Evolutionary conservation across 192 early-diverging fungal species (phyloP), one percentile per base, ranked within the genome.

Genomic region (Linnemannia elongata): DNA sequence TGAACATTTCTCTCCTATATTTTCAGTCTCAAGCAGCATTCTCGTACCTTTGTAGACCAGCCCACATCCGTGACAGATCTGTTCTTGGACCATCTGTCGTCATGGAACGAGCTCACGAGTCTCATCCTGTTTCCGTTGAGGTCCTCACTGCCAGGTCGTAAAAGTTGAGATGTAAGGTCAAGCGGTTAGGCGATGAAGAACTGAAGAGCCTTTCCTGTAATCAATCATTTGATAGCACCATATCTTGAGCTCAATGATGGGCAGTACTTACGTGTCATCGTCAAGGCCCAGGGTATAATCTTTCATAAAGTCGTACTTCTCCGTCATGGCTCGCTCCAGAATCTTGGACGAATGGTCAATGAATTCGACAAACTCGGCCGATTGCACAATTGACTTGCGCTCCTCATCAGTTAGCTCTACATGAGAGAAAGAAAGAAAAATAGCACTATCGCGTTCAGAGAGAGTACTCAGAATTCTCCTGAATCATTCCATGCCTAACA

Each of bases 41-140:
- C 22, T 27, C 18, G 44, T 89, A 96, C 95, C 91, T 95, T 96
- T 35, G 89, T 90, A 27, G 97, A 98, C 97, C 98, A 99, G 47
- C 93, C 92, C 27, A 99, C 88, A 77, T 98, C 97, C 57, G 97
- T 98, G n/a, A 99, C 96, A 1, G 96, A 94, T 38, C 98, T 92
- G 79, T 95, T 95, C 84, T 96, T 96, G 47, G 94, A 91, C 94
- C 93, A 96, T 49, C 93, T 90, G 72, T 99, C 97, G 85, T 96
- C 95, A 85, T 90, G 94, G 82, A 98, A 98, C 22, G 91, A 86
- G 74, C 90, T 89, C 22, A 94, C 83, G 63, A 93, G 92, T 84
- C 96, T 94, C 73, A 98, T 92, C 30, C 90, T 90, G 76, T 93
- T 92, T 74, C 93, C 95, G 39, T 92, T 90, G 47, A 90, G 89